Conservation (phyloP, 2,329 filamentous ascomycete species). For the Aaosphaeria pasadenensis region DNA sequence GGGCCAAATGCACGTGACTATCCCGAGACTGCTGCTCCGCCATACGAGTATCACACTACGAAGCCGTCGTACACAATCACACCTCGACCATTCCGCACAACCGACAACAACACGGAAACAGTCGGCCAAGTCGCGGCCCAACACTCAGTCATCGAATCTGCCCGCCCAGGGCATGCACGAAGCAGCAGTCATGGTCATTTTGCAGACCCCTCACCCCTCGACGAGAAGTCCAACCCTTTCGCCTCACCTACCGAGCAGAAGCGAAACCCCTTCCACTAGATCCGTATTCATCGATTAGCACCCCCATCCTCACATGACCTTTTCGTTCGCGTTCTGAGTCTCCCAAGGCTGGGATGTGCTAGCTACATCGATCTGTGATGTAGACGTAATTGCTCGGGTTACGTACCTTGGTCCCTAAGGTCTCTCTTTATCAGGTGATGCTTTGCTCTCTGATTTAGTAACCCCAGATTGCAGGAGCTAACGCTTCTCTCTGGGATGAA, state of each 20-base stretch:
- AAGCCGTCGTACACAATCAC: constrained; percentile 48
- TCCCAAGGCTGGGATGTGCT: constrained; percentile 24
- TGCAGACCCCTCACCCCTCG: constrained; percentile 41
- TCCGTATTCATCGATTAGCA: constrained; percentile 32
- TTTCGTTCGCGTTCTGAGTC: constrained; percentile 44
- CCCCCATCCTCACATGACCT: constrained; percentile 42
- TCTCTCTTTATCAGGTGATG: constrained; percentile 28
- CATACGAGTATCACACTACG: constrained; percentile 43
- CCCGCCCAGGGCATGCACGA: constrained; percentile 43
- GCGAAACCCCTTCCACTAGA: constrained; percentile 32
- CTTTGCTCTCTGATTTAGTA: constrained; percentile 34
- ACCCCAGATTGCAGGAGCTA: constrained; percentile 39
- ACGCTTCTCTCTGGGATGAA: constrained; percentile 29
- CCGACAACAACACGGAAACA: constrained; percentile 41
- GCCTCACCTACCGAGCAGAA: constrained; percentile 23
- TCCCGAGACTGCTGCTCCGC: constrained; percentile 33
- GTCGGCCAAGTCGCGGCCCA: constrained; percentile 40
- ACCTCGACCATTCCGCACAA: constrained; percentile 42
- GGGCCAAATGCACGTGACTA: constrained; percentile 9
- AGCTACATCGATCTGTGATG: constrained; percentile 29
- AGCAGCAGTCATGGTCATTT: constrained; percentile 46
- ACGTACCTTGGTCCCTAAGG: constrained; percentile 38
- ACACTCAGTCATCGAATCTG: constrained; percentile 41
- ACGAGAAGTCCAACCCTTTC: constrained; percentile 35
- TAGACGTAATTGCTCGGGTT: constrained; percentile 44